phyloP scores from a whole-genome alignment of 2,329 filamentous ascomycete species.

The Stemphylium lycopersici region DNA sequence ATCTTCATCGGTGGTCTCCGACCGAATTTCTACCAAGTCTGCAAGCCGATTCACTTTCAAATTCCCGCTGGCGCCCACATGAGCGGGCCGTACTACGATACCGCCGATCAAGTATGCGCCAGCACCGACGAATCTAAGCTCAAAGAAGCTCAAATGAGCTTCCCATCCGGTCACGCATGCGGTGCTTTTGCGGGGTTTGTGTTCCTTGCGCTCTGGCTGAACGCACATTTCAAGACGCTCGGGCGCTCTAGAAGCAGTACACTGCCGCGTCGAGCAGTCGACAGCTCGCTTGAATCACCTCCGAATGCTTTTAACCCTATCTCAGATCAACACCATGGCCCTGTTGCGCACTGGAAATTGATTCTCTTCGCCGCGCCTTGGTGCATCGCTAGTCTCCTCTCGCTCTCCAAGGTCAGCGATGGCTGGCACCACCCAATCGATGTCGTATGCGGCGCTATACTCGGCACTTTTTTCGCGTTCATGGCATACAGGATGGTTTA shows the following conservation, averaged over 20 bases:
- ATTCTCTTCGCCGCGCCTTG: slow-evolving; percentile 66
- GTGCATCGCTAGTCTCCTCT: slow-evolving; percentile 68
- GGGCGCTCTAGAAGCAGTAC: not conserved
- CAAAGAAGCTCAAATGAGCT: slow-evolving; percentile 39
- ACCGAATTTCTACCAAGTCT: slow-evolving; percentile 41
- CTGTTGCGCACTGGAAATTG: slow-evolving; percentile 67
- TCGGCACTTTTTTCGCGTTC: slow-evolving; percentile 68
- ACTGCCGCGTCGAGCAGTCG: no score
- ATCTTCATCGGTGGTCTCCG: slow-evolving; percentile 42
- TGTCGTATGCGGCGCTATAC: slow-evolving; percentile 65
- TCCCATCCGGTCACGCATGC: slow-evolving; percentile 38
- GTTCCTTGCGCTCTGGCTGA: slow-evolving; percentile 38
- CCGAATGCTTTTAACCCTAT: not conserved
- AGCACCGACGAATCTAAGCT: slow-evolving; percentile 13
- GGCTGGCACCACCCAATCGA: slow-evolving; percentile 75
- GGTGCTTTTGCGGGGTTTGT: slow-evolving; percentile 43
- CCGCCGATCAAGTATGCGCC: slow-evolving; percentile 20
- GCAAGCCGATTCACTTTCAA: slow-evolving; percentile 19
- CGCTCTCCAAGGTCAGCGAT: slow-evolving; percentile 69
- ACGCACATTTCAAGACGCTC: slow-evolving; percentile 36
- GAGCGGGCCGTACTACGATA: slow-evolving; percentile 17
- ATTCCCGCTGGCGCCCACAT: not conserved
- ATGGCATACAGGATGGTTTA: slow-evolving; percentile 68
- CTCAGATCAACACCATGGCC: not conserved
- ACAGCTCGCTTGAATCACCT: no score